phyloP scores from a whole-genome alignment of 2,329 filamentous ascomycete genomes.

The Arthrobotrys iridis region DNA sequence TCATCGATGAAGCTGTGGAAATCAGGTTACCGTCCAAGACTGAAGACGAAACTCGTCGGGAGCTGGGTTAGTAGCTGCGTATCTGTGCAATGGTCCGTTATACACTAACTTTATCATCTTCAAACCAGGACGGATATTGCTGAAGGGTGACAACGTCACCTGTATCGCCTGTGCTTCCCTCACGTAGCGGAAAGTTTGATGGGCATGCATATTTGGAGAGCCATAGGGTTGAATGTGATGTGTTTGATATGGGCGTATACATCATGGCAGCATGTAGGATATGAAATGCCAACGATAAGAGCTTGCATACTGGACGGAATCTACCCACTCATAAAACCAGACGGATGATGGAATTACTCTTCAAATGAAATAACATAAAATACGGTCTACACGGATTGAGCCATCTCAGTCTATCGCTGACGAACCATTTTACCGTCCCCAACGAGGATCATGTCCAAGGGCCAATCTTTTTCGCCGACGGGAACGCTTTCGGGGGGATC shows the following conservation, averaged over 20 bases:
- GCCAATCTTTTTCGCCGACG: constrained; percentile 63
- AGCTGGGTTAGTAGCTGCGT: constrained; percentile 71
- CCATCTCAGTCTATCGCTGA: constrained; percentile 20
- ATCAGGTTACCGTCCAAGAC: constrained; percentile 85
- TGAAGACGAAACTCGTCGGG: constrained; percentile 79
- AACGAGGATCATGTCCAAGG: constrained; percentile 57
- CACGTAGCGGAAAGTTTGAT: not conserved
- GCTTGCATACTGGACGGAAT: not conserved
- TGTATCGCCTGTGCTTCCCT: constrained; percentile 53
- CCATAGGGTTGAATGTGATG: not conserved
- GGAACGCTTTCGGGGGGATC: constrained; percentile 66
- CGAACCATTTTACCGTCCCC: constrained; percentile 58
- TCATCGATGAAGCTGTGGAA: constrained; percentile 93
- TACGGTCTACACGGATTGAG: not conserved
- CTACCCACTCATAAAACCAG: not conserved
- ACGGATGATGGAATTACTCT: not conserved
- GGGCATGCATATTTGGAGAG: not conserved
- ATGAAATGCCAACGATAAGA: constrained; percentile 12
- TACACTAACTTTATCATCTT: not conserved
- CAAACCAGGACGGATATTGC: constrained; percentile 69
- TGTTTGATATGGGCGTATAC: not conserved
- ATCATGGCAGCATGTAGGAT: constrained; percentile 32
- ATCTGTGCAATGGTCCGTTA: not conserved
- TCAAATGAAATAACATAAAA: not conserved
- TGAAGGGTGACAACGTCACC: constrained; percentile 73